Percentiles rank a stretch among this genome's conserved stretches.
phyloP scores from a whole-genome alignment of 2,329 filamentous ascomycete species.

The Fusarium sacchari region DNA sequence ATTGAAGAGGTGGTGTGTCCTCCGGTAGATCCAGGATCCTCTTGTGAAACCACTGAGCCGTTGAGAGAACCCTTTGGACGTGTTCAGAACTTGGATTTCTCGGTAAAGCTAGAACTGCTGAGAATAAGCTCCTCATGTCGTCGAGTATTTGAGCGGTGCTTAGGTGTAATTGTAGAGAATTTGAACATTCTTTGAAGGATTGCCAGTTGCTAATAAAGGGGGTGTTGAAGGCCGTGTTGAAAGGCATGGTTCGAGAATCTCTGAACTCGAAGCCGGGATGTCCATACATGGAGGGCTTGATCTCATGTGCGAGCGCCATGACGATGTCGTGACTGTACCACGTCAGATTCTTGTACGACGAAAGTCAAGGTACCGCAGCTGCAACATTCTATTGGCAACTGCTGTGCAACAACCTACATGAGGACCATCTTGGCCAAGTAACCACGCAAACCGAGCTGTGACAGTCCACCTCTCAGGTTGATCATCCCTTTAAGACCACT shows the following conservation, averaged over 20 bases:
- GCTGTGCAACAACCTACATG: slow-evolving; percentile 50
- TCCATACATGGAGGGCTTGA: slow-evolving; percentile 54
- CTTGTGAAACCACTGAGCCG: slow-evolving; percentile 53
- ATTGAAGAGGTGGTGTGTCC: slow-evolving; percentile 31
- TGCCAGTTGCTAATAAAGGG: slow-evolving; percentile 57
- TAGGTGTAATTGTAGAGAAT: slow-evolving; percentile 56
- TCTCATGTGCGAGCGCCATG: slow-evolving; percentile 61
- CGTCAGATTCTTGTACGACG: slow-evolving; percentile 20
- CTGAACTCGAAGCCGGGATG: slow-evolving; percentile 54
- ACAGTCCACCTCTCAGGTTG: slow-evolving; percentile 56
- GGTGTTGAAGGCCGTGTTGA: slow-evolving; percentile 58
- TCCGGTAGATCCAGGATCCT: slow-evolving; percentile 51
- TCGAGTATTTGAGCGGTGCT: slow-evolving; percentile 62
- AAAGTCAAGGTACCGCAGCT: not conserved
- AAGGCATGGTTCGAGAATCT: slow-evolving; percentile 51
- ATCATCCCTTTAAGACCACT: slow-evolving; percentile 61
- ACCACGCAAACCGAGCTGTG: slow-evolving; percentile 57
- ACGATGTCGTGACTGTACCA: slow-evolving; percentile 55
- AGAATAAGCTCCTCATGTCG: slow-evolving; percentile 60
- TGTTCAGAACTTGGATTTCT: slow-evolving; percentile 48
- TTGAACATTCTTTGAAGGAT: slow-evolving; percentile 54
- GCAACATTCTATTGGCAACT: not conserved
- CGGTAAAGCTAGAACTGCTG: slow-evolving; percentile 54
- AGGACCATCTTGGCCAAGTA: slow-evolving; percentile 60
- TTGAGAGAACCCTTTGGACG: slow-evolving; percentile 51